A percentile compares a stretch with the other conserved stretches of the same genome.
Evolutionary conservation across 2,329 filamentous ascomycete species (phyloP).

Genomic region (Dactylellina sp.): DNA sequence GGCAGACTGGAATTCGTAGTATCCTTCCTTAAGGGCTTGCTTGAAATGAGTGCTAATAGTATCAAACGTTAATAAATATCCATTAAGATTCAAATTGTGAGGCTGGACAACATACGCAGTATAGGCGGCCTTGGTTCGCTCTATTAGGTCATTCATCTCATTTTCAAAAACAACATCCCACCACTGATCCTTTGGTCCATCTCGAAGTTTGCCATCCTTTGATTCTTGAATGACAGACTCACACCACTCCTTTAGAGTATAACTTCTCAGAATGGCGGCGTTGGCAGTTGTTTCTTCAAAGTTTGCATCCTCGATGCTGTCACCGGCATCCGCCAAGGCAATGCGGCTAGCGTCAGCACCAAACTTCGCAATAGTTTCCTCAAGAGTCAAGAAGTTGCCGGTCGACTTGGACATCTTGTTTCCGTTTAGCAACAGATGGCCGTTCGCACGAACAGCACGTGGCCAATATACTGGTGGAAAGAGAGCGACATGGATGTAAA

Average conservation of each 20-base stretch:
- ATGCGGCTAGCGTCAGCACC: slow-evolving; percentile 93
- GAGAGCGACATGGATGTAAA: slow-evolving; percentile 91
- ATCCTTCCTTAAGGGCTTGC: slow-evolving; percentile 83
- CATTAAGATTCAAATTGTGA: slow-evolving; percentile 2
- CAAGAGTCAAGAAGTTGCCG: slow-evolving; percentile 94
- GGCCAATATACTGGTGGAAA: slow-evolving; percentile 93
- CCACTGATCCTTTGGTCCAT: slow-evolving; percentile 79
- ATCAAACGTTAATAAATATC: slow-evolving; percentile 48
- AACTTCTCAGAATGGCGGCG: slow-evolving; percentile 85
- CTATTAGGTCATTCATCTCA: slow-evolving; percentile 86
- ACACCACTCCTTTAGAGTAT: slow-evolving; percentile 86
- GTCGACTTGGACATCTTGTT: slow-evolving; percentile 99
- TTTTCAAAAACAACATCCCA: slow-evolving; percentile 93
- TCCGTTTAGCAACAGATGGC: slow-evolving; percentile 92
- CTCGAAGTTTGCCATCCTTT: slow-evolving; percentile 74
- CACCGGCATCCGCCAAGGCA: slow-evolving; percentile 91
- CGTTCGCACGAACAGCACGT: slow-evolving; percentile 84
- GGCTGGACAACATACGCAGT: slow-evolving; percentile 67
- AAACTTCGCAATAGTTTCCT: slow-evolving; percentile 88
- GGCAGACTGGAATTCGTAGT: slow-evolving; percentile 90
- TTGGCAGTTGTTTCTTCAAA: slow-evolving; percentile 96
- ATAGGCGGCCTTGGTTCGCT: slow-evolving; percentile 83
- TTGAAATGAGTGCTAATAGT: slow-evolving; percentile 77
- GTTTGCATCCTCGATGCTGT: slow-evolving; percentile 94
- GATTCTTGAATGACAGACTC: slow-evolving; percentile 80